A percentile compares a stretch with the other conserved stretches of the same genome.
These are phyloP conservation scores for Fusarium subglutinans DNA, from an alignment of 2,329 filamentous ascomycete genomes.

Conservation along the genomic window DNA sequence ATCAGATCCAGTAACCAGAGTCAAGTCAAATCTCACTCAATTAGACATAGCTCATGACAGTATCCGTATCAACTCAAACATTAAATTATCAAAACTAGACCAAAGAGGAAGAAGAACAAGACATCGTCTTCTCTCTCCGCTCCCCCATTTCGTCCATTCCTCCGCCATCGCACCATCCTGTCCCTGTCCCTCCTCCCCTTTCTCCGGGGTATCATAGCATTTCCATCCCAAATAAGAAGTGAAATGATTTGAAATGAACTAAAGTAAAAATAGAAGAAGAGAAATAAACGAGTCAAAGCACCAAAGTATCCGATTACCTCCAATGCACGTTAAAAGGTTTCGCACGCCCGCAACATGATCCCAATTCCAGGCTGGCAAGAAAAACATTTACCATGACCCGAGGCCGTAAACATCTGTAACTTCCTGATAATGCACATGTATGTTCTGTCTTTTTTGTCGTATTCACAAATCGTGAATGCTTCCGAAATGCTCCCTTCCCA, in stretches of 20 bases:
- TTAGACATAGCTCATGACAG: neutral
- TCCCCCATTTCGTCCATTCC: neutral
- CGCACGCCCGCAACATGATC: slow-evolving; percentile 22
- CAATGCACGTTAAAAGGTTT: slow-evolving; percentile 7
- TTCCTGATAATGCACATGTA: slow-evolving; percentile 37
- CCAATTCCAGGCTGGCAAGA: slow-evolving; percentile 17
- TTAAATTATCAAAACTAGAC: slow-evolving; percentile 26
- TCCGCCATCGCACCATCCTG: slow-evolving; percentile 18
- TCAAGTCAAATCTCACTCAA: neutral
- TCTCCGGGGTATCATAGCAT: slow-evolving; percentile 38
- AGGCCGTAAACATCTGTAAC: slow-evolving; percentile 33
- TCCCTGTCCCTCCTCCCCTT: slow-evolving; percentile 24
- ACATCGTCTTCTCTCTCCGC: neutral
- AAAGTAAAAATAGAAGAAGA: neutral
- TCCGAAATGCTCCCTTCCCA: slow-evolving; percentile 34
- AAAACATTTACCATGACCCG: slow-evolving; percentile 12
- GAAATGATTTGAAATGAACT: neutral
- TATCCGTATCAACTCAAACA: slow-evolving; percentile 23
- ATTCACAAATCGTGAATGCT: slow-evolving; percentile 16
- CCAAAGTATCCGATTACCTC: slow-evolving; percentile 17
- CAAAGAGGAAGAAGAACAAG: slow-evolving; percentile 19
- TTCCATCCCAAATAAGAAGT: slow-evolving; percentile 21
- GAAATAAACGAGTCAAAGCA: slow-evolving; percentile 19
- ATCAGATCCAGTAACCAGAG: neutral
- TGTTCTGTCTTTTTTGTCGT: slow-evolving; percentile 8